Evolutionary conservation across 2,329 filamentous ascomycete species (phyloP).

Genomic region (Monilinia laxa): DNA sequence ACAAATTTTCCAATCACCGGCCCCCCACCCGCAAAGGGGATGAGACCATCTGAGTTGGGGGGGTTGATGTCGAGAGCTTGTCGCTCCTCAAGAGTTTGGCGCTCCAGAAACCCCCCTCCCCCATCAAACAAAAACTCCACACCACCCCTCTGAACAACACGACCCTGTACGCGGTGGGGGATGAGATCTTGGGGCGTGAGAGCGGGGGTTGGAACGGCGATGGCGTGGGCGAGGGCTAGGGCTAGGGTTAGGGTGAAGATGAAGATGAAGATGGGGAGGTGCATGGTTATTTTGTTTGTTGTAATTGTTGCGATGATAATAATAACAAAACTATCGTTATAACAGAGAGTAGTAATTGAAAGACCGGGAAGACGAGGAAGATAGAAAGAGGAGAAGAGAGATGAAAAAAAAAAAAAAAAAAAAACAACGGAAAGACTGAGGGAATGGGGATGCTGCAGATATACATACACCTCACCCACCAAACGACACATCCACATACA

Average conservation of each 20-base stretch:
- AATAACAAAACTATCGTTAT: no score
- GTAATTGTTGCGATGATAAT: not conserved
- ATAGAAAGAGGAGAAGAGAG: not conserved
- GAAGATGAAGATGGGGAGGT: not conserved
- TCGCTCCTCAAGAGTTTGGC: no score
- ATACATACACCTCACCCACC: not conserved
- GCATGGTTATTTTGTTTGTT: no score
- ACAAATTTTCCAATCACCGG: not conserved
- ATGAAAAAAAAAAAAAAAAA: not conserved
- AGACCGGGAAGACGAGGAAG: not conserved
- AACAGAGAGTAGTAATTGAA: no score
- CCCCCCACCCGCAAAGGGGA: conserved; percentile 1
- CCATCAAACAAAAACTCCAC: no score
- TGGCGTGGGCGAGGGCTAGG: not conserved
- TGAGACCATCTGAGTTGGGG: not conserved
- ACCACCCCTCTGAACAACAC: not conserved
- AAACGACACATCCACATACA: no score
- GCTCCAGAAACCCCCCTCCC: no score
- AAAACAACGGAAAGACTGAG: not conserved
- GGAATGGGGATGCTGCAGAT: not conserved
- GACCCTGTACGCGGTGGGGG: not conserved
- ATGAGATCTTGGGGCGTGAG: not conserved
- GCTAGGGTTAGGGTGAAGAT: not conserved
- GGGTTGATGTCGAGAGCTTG: not conserved
- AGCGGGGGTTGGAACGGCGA: not conserved